Evolutionary conservation across 441 rosid genomes (phyloP).

Genomic region (Pelargonium australe): DNA sequence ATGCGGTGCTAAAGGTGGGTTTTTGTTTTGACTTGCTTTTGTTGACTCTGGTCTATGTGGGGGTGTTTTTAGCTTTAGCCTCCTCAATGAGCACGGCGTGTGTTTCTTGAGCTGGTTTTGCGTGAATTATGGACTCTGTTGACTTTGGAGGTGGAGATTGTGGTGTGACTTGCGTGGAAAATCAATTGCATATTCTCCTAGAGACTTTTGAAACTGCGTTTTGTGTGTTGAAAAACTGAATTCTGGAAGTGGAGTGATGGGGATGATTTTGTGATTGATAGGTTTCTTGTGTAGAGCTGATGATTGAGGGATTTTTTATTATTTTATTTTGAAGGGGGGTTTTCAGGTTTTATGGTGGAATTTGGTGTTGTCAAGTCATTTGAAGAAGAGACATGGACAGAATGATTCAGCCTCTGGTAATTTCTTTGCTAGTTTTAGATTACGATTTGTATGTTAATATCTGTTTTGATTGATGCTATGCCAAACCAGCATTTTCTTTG

Average conservation of each 20-base stretch:
- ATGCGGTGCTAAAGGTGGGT: conserved; percentile 20
- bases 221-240: conserved; percentile 8
- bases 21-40: conserved; percentile 16
- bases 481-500: conserved; percentile 4
- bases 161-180: conserved; percentile 12
- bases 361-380: conserved; percentile 22
- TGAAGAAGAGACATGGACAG: conserved; percentile 43
- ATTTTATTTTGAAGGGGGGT: conserved; percentile 9
- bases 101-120: conserved; percentile 10
- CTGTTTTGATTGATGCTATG: conserved; percentile 14
- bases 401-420: conserved; percentile 66
- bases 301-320: conserved; percentile 16
- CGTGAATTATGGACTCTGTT: conserved; percentile 11
- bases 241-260: conserved; percentile 15
- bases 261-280: conserved; percentile 16
- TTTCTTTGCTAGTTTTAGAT: conserved; percentile 11
- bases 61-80: conserved; percentile 13
- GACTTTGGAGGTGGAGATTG: conserved; percentile 14
- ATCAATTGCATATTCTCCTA: background rate
- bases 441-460: conserved; percentile 9
- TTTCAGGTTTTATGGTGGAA: conserved; percentile 25
- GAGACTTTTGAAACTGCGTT: background rate
- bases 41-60: conserved; percentile 18
- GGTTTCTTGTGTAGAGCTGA: conserved; percentile 12
- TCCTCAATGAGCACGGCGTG: background rate